Percentiles rank a stretch among this genome's conserved stretches.
phyloP scores from a whole-genome alignment of 2,329 filamentous ascomycete genomes.

The Talaromyces sp. region DNA sequence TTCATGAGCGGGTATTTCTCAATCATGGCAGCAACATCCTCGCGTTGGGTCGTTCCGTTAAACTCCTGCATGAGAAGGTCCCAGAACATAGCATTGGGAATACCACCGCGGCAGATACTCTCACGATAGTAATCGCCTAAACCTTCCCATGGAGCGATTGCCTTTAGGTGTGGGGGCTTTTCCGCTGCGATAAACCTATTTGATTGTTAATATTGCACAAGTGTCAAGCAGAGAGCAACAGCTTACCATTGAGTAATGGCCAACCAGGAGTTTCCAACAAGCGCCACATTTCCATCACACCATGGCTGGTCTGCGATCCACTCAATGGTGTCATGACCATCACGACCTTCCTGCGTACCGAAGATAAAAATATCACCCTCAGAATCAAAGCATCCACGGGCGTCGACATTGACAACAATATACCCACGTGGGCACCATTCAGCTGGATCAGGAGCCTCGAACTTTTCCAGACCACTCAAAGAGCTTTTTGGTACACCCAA shows the following conservation, averaged over 20 bases:
- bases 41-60: not conserved
- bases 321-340: constrained; percentile 18
- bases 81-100: not conserved
- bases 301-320: constrained; percentile 12
- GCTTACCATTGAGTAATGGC: constrained; percentile 15
- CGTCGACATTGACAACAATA: constrained; percentile 33
- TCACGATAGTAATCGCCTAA: constrained; percentile 1
- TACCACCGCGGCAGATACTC: constrained; percentile 1
- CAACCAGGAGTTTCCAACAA: constrained; percentile 18
- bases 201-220: too few relatives aligned
- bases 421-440: constrained; percentile 34
- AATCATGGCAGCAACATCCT: constrained; percentile 4
- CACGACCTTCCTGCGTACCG: constrained; percentile 11
- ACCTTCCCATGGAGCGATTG: not conserved
- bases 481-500: constrained; percentile 12
- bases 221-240: too few relatives aligned
- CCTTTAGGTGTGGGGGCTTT: not conserved
- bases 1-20: constrained; percentile 5
- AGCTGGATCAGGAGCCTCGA: constrained; percentile 35
- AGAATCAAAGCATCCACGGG: constrained; percentile 30
- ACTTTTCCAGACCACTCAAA: constrained; percentile 29
- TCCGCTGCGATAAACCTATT: constrained; percentile 3
- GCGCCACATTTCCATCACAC: constrained; percentile 15
- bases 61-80: not conserved
- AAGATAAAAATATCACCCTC: constrained; percentile 28